phyloP scores from a whole-genome alignment of 2,329 filamentous ascomycete species.

The Xylaria sp. region DNA sequence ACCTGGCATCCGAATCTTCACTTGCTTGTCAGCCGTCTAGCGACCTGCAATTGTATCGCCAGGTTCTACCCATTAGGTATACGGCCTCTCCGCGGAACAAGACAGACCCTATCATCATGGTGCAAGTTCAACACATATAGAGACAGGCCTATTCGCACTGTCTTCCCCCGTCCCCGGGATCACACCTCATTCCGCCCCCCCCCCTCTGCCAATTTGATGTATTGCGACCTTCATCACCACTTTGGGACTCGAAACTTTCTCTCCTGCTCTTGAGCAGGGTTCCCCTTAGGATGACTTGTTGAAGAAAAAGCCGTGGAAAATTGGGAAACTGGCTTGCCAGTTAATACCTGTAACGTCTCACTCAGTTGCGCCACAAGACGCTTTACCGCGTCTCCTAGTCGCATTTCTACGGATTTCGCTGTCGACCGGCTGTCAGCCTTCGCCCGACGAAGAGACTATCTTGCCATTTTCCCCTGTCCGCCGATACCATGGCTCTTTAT shows the following conservation, averaged over 20 bases:
- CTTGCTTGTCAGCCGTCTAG: background rate
- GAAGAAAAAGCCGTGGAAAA: slow-evolving; percentile 5
- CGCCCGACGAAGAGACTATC: too few relatives aligned
- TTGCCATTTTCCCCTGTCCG: too few relatives aligned
- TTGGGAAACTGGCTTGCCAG: background rate
- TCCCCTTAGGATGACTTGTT: background rate
- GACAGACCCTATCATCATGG: background rate
- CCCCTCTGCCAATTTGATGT: background rate
- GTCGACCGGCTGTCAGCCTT: too few relatives aligned
- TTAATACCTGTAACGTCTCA: background rate
- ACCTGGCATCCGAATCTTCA: slow-evolving; percentile 2
- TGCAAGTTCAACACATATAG: slow-evolving; percentile 4
- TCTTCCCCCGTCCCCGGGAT: background rate
- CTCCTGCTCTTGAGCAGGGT: background rate
- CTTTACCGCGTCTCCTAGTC: background rate
- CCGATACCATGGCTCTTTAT: too few relatives aligned
- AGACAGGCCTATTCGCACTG: background rate
- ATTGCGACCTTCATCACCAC: slow-evolving; percentile 1
- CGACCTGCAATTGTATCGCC: background rate
- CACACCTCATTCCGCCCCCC: background rate
- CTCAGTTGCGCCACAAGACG: background rate
- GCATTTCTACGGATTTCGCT: background rate
- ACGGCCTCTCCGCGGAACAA: background rate
- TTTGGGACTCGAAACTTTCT: slow-evolving; percentile 5
- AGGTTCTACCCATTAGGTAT: background rate